Conservation (phyloP, 2,329 filamentous ascomycete species). For the Leptographium lundbergii region DNA sequence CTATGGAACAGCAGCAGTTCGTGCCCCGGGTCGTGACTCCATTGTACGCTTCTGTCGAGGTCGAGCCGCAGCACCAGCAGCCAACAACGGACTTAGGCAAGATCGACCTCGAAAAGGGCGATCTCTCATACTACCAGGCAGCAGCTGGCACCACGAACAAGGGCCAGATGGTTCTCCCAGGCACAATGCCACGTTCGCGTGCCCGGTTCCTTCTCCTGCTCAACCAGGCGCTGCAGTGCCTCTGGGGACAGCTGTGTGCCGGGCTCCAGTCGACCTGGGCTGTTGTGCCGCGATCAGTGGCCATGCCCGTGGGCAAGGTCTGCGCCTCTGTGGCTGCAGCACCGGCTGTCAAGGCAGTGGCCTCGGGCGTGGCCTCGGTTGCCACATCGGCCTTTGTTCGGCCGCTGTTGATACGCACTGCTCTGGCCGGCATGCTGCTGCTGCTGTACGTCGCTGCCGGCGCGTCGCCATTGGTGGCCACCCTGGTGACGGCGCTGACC, state of each 20-base stretch:
- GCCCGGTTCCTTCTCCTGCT: conserved; percentile 6
- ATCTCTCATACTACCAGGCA: background rate
- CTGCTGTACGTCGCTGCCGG: background rate
- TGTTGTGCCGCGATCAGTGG: conserved; percentile 7
- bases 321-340: conserved; percentile 2
- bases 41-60: background rate
- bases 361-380: background rate
- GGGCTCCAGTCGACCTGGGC: conserved; percentile 4
- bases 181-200: background rate
- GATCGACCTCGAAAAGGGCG: conserved; percentile 6
- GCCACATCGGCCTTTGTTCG: conserved; percentile 1
- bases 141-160: background rate
- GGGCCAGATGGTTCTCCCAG: background rate
- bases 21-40: conserved; percentile 1
- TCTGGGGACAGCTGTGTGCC: conserved; percentile 6
- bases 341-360: conserved; percentile 3
- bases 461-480: background rate
- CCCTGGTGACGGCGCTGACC: background rate
- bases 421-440: conserved; percentile 6
- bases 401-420: conserved; percentile 7
- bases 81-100: background rate
- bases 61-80: background rate
- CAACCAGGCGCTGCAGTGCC: conserved; percentile 5
- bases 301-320: conserved; percentile 6
- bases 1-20: background rate